Conservation (phyloP, 1,284 basidiomycete species). For the Ceratobasidium papillatum region DNA sequence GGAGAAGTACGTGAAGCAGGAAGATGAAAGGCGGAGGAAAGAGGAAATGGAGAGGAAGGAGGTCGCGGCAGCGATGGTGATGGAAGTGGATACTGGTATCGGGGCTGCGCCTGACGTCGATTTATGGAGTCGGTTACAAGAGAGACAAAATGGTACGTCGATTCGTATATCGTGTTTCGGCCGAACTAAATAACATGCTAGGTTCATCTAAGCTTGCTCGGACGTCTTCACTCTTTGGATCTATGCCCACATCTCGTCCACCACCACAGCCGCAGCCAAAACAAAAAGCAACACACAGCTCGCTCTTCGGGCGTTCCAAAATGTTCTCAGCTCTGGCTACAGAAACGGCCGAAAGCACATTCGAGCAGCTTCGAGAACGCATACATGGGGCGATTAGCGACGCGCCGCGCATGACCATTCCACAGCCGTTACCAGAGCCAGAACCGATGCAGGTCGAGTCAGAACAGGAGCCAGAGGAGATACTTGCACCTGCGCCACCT, state of each 20-base stretch:
- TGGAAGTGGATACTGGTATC: not conserved
- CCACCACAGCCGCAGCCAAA: not conserved
- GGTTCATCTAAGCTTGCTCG: not conserved
- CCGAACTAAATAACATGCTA: not conserved
- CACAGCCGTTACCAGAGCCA: conserved; percentile 65
- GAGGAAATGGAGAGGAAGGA: not conserved
- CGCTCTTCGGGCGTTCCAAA: conserved; percentile 11
- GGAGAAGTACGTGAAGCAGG: not conserved
- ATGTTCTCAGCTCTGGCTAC: not conserved
- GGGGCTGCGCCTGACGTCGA: not conserved
- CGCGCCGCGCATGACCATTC: conserved; percentile 1
- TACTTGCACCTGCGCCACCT: conserved; percentile 17
- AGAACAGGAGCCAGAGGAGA: conserved; percentile 61
- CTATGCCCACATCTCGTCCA: not conserved
- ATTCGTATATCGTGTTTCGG: not conserved
- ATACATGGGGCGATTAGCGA: conserved; percentile 38
- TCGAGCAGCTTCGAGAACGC: conserved; percentile 14
- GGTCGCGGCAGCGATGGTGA: not conserved
- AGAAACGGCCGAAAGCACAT: not conserved
- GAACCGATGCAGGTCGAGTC: conserved; percentile 68
- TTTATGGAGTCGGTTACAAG: conserved; percentile 18
- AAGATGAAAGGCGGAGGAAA: not conserved
- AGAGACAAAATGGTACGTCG: not conserved
- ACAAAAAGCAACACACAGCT: conserved; percentile 29
- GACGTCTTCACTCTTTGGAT: conserved; percentile 33